Evolutionary conservation across 352 stramenopile species (phyloP), one percentile per base, ranked within the genome.

Genomic region (Pythium aquatile): DNA sequence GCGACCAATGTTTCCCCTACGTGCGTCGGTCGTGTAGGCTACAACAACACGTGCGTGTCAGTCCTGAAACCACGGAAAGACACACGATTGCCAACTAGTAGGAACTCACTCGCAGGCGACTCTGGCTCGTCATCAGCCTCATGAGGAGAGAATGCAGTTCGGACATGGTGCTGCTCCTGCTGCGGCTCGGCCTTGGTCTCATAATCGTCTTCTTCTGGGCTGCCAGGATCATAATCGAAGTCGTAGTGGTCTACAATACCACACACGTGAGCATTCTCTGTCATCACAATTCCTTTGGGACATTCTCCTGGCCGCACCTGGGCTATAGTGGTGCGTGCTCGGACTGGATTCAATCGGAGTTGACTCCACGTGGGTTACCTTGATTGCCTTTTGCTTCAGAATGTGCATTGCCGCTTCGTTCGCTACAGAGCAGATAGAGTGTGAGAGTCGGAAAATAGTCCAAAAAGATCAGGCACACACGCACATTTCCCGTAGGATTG

Each of bases 241-340:
- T 56, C 56, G 13, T 61, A 47, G 26, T 64, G 47, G 30, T 69
- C 63, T 69, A 51, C 20, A 59, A 7, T 0, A 42, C 40, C 5
- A 17, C 2, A 63, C 6, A 17, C 7, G 49, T 39, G 53, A 57
- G 63, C 59, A 47, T 51, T 35, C 32, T 35, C 32, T 9, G 32
- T 9, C 32, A 35, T 35, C 32, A 35, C 32, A 35, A 35, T 9
- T 35, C 5, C 32, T 9, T 9, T 35, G 5, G 8, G 32, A 9
- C 32, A 24, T 35, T 35, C 5, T 35, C 32, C 8, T 35, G 32
- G 54, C 11, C 52, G 49, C 69, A 85, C 77, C 72, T 65, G 73
- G 73, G 57, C 72, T 82, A 6, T 55, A 77, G 32, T 77, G 70
- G 24, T 81, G 78, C 29, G 61, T 58, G 20, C 63, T 78, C 10